Percentiles rank a stretch among this genome's conserved stretches.
Evolutionary conservation across 2,329 filamentous ascomycete genomes (phyloP).

Genomic region (Fusarium proliferatum): DNA sequence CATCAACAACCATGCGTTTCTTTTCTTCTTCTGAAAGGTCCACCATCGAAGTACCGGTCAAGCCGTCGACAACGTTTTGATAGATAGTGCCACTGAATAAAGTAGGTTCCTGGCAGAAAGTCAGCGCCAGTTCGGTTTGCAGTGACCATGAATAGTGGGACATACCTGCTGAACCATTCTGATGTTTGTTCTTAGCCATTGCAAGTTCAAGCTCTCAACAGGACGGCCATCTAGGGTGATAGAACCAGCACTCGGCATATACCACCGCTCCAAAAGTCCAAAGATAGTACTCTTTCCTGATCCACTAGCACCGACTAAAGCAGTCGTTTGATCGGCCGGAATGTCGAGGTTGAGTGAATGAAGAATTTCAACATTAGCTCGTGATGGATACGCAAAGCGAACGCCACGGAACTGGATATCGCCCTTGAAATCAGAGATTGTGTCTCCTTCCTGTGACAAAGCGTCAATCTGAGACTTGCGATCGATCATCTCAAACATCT

Average conservation of each 20-base stretch:
- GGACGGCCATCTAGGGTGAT: slow-evolving; percentile 59
- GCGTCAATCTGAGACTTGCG: slow-evolving; percentile 57
- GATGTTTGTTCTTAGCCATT: slow-evolving; percentile 65
- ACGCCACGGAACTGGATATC: slow-evolving; percentile 62
- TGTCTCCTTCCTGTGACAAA: slow-evolving; percentile 51
- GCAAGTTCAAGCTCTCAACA: slow-evolving; percentile 58
- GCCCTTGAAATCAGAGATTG: slow-evolving; percentile 48
- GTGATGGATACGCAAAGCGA: slow-evolving; percentile 67
- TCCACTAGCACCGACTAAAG: slow-evolving; percentile 68
- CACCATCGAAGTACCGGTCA: slow-evolving; percentile 53
- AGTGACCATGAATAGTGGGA: fast-evolving
- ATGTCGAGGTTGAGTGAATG: slow-evolving; percentile 56
- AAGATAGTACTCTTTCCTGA: slow-evolving; percentile 70
- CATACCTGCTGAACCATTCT: slow-evolving; percentile 60
- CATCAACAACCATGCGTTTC: slow-evolving; percentile 56
- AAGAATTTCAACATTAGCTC: slow-evolving; percentile 61
- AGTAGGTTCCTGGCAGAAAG: slow-evolving; percentile 58
- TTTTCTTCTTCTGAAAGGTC: slow-evolving; percentile 56
- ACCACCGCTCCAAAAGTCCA: slow-evolving; percentile 69
- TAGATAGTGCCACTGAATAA: slow-evolving; percentile 64
- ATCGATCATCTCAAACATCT: slow-evolving; percentile 61
- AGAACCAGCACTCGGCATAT: slow-evolving; percentile 58
- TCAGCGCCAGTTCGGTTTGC: neutral
- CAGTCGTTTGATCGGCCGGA: slow-evolving; percentile 60
- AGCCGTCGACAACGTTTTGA: slow-evolving; percentile 63